phyloP scores from a whole-genome alignment of 2,329 filamentous ascomycete species.

The Xylaria sp. region DNA sequence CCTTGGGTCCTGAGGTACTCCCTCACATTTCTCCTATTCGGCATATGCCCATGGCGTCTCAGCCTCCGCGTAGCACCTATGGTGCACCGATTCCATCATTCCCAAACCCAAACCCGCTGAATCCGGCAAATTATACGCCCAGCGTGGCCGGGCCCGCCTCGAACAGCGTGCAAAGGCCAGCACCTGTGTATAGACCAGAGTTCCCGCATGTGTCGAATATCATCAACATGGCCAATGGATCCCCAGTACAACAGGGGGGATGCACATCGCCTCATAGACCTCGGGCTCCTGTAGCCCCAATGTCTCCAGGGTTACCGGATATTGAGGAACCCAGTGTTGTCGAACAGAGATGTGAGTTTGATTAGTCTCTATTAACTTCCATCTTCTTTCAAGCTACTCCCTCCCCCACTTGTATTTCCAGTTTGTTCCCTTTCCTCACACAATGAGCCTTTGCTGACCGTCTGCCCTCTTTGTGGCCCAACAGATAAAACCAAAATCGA shows the following conservation, averaged over 20 bases:
- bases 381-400: background rate
- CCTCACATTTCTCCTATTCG: background rate
- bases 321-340: too few species aligned
- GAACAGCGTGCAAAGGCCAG: background rate
- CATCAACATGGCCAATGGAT: background rate
- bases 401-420: background rate
- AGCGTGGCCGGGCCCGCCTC: background rate
- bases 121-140: background rate
- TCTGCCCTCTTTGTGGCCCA: background rate
- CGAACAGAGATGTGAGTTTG: background rate
- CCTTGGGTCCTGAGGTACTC: background rate
- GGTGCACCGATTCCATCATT: too few species aligned
- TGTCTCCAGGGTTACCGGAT: background rate
- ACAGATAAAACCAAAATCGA: background rate
- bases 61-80: too few species aligned
- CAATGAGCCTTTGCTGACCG: constrained; percentile 5
- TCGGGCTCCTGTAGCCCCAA: constrained; percentile 2
- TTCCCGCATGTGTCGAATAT: background rate
- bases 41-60: background rate
- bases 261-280: background rate
- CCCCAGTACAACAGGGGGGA: background rate
- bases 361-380: background rate
- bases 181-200: background rate
- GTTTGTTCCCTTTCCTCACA: too few species aligned
- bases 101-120: background rate